These are phyloP conservation scores for Coprinopsis sp. DNA, from an alignment of 768 basidiomycete genomes.

Conservation along the genomic window DNA sequence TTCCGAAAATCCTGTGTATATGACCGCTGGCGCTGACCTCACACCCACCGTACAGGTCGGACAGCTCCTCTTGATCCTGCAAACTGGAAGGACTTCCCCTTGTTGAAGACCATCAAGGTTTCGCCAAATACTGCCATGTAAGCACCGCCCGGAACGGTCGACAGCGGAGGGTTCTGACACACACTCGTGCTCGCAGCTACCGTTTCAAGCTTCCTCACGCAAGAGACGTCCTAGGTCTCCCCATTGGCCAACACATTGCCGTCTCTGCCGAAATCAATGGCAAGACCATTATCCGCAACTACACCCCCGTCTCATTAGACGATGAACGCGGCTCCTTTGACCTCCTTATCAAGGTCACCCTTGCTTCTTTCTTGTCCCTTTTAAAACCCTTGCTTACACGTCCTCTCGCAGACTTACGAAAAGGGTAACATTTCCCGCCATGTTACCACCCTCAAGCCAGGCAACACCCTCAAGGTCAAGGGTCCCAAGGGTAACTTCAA, in stretches of 20 bases:
- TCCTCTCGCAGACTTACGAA: constrained; percentile 73
- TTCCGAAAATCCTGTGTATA: constrained; percentile 3
- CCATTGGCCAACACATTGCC: constrained; percentile 95
- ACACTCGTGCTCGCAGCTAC: constrained; percentile 51
- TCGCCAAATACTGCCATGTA: constrained; percentile 97
- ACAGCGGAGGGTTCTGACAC: neutral
- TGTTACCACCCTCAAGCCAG: constrained; percentile 76
- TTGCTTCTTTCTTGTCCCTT: constrained; percentile 6
- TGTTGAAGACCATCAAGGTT: constrained; percentile 74
- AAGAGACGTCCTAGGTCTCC: constrained; percentile 83
- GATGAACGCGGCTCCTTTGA: constrained; percentile 93
- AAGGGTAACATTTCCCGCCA: constrained; percentile 95
- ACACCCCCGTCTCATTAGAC: constrained; percentile 93
- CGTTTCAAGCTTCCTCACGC: constrained; percentile 79
- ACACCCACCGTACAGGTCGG: constrained; percentile 39
- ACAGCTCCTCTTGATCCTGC: constrained; percentile 66
- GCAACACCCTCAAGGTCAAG: constrained; percentile 85
- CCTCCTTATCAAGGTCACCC: constrained; percentile 86
- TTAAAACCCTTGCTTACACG: constrained; percentile 4
- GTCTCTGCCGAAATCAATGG: constrained; percentile 87
- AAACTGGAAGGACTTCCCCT: constrained; percentile 78
- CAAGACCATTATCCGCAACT: constrained; percentile 85
- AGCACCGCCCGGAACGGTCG: constrained; percentile 20
- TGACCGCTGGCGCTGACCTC: too few species aligned
- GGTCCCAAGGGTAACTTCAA: constrained; percentile 96